phyloP scores from a whole-genome alignment of 2,329 filamentous ascomycete genomes.

The Colletotrichum coccodes region DNA sequence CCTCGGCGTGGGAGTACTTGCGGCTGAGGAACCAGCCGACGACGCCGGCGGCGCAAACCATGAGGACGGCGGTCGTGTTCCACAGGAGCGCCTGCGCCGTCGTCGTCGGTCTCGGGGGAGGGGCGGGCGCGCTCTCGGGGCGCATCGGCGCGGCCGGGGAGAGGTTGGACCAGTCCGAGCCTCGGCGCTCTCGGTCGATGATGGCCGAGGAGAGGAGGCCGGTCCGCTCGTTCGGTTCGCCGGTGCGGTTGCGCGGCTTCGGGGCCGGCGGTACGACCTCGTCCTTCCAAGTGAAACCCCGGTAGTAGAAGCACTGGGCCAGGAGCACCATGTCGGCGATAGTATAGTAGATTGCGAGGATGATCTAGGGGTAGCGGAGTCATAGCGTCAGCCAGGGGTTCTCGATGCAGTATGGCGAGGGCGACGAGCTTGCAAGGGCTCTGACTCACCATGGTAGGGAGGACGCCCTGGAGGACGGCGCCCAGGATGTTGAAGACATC shows the following conservation, averaged over 20 bases:
- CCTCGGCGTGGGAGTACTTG: constrained; percentile 50
- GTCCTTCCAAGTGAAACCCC: constrained; percentile 78
- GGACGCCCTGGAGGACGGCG: constrained; percentile 88
- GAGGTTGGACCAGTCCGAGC: constrained; percentile 69
- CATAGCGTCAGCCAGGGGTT: constrained; percentile 31
- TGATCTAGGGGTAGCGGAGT: constrained; percentile 62
- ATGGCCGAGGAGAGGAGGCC: constrained; percentile 50
- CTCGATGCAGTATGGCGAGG: constrained; percentile 16
- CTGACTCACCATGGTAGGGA: constrained; percentile 83
- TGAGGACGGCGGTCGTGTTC: constrained; percentile 79
- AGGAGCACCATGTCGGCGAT: constrained; percentile 90
- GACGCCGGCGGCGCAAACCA: constrained; percentile 86
- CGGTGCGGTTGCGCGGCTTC: constrained; percentile 48
- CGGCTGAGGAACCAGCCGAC: constrained; percentile 85
- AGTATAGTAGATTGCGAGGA: constrained; percentile 94
- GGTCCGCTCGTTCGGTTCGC: constrained; percentile 62
- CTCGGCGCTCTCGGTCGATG: constrained; percentile 55
- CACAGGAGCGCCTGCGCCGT: constrained; percentile 70
- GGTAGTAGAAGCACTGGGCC: constrained; percentile 94
- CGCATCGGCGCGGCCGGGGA: constrained; percentile 87
- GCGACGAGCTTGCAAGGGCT: not conserved
- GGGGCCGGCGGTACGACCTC: constrained; percentile 54
- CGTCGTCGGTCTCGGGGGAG: constrained; percentile 59
- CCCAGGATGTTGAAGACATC: constrained; percentile 98
- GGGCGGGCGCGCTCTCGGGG: constrained; percentile 51